Evolutionary conservation across 352 stramenopile species (phyloP), one percentile per base, ranked within the genome.

Genomic region (Globisporangium abappressorium): DNA sequence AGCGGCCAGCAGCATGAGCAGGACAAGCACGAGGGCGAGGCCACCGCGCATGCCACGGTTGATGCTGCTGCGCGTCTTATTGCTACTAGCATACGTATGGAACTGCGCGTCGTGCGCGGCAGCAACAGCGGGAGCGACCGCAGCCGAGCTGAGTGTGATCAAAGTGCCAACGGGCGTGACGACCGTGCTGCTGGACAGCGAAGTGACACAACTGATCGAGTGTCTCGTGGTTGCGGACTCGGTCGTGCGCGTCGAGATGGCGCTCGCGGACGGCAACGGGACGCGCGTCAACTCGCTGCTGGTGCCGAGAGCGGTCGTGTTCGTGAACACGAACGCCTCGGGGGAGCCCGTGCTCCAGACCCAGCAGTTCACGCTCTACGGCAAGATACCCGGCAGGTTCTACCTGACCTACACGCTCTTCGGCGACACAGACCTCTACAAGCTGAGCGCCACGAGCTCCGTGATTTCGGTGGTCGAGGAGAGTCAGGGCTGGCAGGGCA

Each of bases 401-500:
- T 89, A 89, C 59, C 69, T 92, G 11, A 78, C 79, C 54, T 92
- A 89, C 69, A 36, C 61, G 6, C 71, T 91, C 62, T 56, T 68
- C 0, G 70, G 69, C 4, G 78, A 84, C 34, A 57, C 66, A 0
- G 76, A 80, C 7, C 61, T 62, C 34, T 92, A 90, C 68, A 70
- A 56, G 24, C 76, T 90, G 57, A 80, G 78, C 30, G 76, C 84
- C 0, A 57, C 69, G 4, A 84, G 73, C 69, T 86, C 82, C 0
- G 83, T 92, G 3, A 70, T 94, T 22, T 70, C 83, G 0, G 77
- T 93, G 33, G 74, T 74, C 9, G 70, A 78, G 9, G 74, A 76
- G n/a, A 74, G 71, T 2, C 65, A 76, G 33, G 82, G 81, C 2
- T 94, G 84, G 84, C 70, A 88, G 34, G 87, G 83, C 5, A 89